These are phyloP conservation scores for Phytophthora tentaculata DNA, from an alignment of 352 stramenopile genomes.

Conservation along the genomic window DNA sequence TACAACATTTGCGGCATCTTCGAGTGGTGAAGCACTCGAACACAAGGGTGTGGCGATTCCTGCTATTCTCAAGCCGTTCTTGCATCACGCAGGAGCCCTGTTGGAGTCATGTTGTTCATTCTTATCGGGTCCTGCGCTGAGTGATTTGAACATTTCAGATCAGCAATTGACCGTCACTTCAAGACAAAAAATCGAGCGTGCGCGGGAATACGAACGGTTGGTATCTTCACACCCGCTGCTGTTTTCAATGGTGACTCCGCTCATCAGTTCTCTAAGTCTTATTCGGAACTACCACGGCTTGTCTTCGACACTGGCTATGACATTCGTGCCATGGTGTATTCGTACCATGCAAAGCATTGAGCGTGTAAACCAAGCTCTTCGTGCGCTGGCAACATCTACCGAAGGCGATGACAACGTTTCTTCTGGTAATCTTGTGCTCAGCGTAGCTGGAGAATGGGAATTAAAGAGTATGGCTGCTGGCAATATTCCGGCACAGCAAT, in stretches of 20 bases:
- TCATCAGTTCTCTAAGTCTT: constrained; percentile 69
- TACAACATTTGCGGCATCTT: constrained; percentile 31
- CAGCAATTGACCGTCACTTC: constrained; percentile 22
- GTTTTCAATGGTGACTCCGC: constrained; percentile 64
- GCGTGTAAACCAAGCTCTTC: constrained; percentile 58
- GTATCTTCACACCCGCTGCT: constrained; percentile 58
- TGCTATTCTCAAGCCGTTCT: constrained; percentile 77
- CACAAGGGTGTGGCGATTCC: constrained; percentile 57
- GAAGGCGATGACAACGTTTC: constrained; percentile 35
- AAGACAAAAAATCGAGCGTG: constrained; percentile 21
- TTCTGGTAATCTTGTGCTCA: constrained; percentile 53
- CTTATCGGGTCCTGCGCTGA: constrained; percentile 42
- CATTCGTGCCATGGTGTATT: constrained; percentile 84
- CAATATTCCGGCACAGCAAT: constrained; percentile 89
- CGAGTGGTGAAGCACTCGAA: constrained; percentile 32
- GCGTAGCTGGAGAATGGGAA: constrained; percentile 86
- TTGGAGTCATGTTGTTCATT: constrained; percentile 64
- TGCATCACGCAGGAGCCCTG: constrained; percentile 69
- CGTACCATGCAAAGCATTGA: constrained; percentile 73
- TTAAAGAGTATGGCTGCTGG: constrained; percentile 88
- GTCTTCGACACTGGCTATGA: constrained; percentile 68
- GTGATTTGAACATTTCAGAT: constrained; percentile 31
- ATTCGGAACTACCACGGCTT: constrained; percentile 78
- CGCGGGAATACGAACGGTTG: constrained; percentile 38
- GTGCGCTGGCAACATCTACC: constrained; percentile 32